Conservation (phyloP, 202 grass and related monocot species). For the Panicum virgatum region DNA sequence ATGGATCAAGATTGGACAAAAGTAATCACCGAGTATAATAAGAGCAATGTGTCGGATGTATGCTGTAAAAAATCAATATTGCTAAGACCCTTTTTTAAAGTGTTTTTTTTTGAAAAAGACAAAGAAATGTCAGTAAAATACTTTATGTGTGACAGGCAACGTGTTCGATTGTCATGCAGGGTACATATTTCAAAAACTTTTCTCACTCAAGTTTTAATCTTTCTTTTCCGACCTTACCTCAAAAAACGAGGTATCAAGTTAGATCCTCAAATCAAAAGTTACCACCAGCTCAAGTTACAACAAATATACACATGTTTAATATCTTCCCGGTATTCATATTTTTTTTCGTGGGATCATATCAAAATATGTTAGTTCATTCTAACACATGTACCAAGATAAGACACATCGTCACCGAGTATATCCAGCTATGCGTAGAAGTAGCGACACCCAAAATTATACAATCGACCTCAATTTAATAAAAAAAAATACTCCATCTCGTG, state of each 20-base stretch:
- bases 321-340: rapidly evolving
- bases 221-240: not conserved
- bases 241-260: not conserved
- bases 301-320: rapidly evolving
- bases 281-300: not conserved
- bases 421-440: not conserved
- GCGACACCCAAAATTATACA: not conserved
- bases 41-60: no score
- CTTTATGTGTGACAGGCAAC: no score
- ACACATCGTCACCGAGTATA: no score
- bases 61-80: no score
- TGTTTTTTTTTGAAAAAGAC: no score
- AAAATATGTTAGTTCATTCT: not conserved
- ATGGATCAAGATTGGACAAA: no score
- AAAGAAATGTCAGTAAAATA: no score
- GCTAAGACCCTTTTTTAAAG: no score
- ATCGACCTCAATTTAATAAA: not conserved
- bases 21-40: no score
- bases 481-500: not conserved
- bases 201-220: no score
- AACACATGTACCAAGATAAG: no score
- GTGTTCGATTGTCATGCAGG: rapidly evolving
- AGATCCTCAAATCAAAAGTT: not conserved
- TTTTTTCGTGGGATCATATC: no score
- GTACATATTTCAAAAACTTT: rapidly evolving